Conservation (phyloP, 2,329 filamentous ascomycete genomes). For the Cryphonectria naterciae region DNA sequence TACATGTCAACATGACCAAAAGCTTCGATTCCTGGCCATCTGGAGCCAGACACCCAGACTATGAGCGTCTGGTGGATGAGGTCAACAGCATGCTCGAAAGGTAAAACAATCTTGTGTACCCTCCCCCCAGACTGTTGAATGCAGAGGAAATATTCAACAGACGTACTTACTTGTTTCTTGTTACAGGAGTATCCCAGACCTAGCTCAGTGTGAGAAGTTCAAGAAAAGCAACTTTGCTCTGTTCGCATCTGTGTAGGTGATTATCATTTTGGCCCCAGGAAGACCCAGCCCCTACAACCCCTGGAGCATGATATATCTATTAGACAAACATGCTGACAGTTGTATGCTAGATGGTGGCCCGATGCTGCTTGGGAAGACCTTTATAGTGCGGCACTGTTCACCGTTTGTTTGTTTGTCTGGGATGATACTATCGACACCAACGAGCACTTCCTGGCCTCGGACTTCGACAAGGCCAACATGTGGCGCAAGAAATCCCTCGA, state of each 20-base stretch:
- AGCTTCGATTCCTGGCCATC: constrained; percentile 25
- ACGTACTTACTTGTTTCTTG: background rate
- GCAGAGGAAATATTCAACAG: too few species aligned
- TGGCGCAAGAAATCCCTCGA: constrained; percentile 38
- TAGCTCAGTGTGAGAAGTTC: constrained; percentile 37
- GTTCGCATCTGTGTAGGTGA: constrained; percentile 38
- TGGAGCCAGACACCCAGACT: constrained; percentile 14
- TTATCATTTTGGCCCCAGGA: background rate
- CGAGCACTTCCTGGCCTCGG: constrained; percentile 37
- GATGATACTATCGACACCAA: constrained; percentile 41
- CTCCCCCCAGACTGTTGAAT: too few species aligned
- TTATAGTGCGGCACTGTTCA: constrained; percentile 38
- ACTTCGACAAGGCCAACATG: constrained; percentile 36
- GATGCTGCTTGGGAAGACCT: constrained; percentile 40
- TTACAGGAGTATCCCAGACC: constrained; percentile 37
- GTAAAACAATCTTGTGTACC: background rate
- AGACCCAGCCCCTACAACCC: background rate
- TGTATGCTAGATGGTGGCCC: constrained; percentile 38
- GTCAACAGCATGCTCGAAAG: constrained; percentile 22
- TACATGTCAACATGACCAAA: constrained; percentile 28
- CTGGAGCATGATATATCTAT: background rate
- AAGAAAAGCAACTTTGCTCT: constrained; percentile 40
- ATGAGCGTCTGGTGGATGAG: constrained; percentile 19
- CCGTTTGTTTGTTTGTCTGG: constrained; percentile 42
- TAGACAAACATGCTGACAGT: background rate